These are phyloP conservation scores for Yamadazyma akitaensis DNA, from an alignment of 805 yeast species.

Conservation along the genomic window DNA sequence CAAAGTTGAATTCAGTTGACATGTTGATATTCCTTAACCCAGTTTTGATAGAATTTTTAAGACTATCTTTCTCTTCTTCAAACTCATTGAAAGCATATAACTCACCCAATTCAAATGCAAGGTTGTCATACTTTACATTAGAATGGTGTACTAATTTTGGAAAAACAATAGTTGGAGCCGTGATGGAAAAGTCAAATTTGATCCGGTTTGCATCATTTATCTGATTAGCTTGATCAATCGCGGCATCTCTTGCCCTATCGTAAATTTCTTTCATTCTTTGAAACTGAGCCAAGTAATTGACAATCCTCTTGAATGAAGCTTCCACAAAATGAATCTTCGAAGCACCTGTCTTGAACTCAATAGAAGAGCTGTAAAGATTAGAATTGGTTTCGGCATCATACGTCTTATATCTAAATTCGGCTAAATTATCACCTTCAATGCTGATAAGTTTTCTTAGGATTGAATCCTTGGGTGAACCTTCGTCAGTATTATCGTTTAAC, in stretches of 20 bases:
- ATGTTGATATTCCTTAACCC: conserved; percentile 73
- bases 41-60: conserved; percentile 54
- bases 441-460: conserved; percentile 62
- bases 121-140: conserved; percentile 45
- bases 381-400: conserved; percentile 52
- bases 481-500: conserved; percentile 71
- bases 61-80: conserved; percentile 17
- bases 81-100: conserved; percentile 67
- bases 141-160: conserved; percentile 39
- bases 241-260: conserved; percentile 85
- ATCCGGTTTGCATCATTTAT: conserved; percentile 57
- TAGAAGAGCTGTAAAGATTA: conserved; percentile 49
- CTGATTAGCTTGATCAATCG: conserved; percentile 75
- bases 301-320: conserved; percentile 66
- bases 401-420: conserved; percentile 82
- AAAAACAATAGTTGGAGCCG: conserved; percentile 81
- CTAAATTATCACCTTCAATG: conserved; percentile 78
- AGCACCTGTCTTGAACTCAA: conserved; percentile 72
- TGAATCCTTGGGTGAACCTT: conserved; percentile 58
- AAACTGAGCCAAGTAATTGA: conserved; percentile 68
- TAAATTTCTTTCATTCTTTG: conserved; percentile 84
- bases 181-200: conserved; percentile 66
- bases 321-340: conserved; percentile 76
- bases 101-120: conserved; percentile 81
- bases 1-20: conserved; percentile 56